Evolutionary conservation across 164 flowering plant species (phyloP).

Genomic region (Pachysandra terminalis): DNA sequence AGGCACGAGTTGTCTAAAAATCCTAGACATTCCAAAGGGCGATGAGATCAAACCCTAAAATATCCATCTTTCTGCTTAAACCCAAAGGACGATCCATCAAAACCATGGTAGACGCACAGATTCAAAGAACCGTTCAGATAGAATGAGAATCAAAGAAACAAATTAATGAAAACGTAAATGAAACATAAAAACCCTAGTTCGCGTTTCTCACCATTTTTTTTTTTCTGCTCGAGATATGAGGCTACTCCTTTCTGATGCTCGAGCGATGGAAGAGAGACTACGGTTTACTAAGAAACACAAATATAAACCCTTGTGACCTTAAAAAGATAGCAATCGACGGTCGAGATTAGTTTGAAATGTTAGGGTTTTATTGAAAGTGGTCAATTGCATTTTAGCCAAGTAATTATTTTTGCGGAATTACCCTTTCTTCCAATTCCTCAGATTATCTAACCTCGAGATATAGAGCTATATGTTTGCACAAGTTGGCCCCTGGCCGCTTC

Average conservation of each 20-base stretch:
- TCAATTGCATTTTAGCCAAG: neutral
- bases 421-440: neutral
- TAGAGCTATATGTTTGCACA: too few relatives aligned
- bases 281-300: neutral
- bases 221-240: neutral
- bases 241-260: neutral
- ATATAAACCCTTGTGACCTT: neutral
- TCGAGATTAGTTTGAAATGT: neutral
- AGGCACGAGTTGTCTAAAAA: too few relatives aligned
- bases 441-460: too few relatives aligned
- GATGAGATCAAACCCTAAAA: too few relatives aligned
- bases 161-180: neutral
- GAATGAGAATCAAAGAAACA: neutral
- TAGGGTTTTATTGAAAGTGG: conserved; percentile 1
- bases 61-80: too few relatives aligned
- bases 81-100: too few relatives aligned
- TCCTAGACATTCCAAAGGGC: too few relatives aligned
- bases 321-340: neutral
- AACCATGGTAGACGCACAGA: too few relatives aligned
- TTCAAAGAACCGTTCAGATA: neutral
- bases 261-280: neutral
- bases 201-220: conserved; percentile 1
- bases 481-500: too few relatives aligned
- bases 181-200: neutral
- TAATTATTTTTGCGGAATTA: neutral